Evolutionary conservation across 106 monocot species (phyloP), one percentile per base, ranked within the genome.

Genomic region (Apostasia ramifera): DNA sequence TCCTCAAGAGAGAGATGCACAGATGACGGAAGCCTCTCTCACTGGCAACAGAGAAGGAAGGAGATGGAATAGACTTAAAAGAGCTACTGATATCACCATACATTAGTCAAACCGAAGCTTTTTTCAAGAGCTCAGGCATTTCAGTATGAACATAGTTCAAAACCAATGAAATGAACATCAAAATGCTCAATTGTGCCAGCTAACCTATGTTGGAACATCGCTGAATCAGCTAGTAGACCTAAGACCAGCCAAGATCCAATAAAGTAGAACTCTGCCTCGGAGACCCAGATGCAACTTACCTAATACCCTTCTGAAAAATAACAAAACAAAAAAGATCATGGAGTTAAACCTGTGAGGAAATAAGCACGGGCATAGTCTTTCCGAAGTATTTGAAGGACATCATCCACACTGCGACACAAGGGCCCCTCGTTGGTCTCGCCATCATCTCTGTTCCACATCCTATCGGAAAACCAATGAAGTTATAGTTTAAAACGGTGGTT

Each of bases 331-430:
- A 44, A 54, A 14, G 2, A 42, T 26, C 2, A 37, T 40, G 15
- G 3, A 8, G 8, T 8, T 47, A 6, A 70, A 81, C 88, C 88
- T 59, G 88, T 88, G 4, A 88, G 78, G 56, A 88, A 88, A 73
- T 88, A 88, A 37, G 88, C 81, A 40, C 66, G 78, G 4, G 71
- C 47, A 62, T 72, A 88, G 52, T 88, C 88, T 40, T 45, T 53
- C 14, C 61, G 57, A 52, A 88, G 74, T 47, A 84, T 55, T 44
- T 40, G 59, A 6, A 88, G 38, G 26, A 88, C 79, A 54, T 88
- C 84, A 47, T 88, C 84, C 9, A 81, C 76, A n/a, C 73, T 76
- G 41, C 74, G 55, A 64, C 58, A 51, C 59, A 69, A 11, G 57
- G 50, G 43, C 41, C 48, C 54, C 37, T 54, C 74, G 39, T 72